Base-by-base conservation (phyloP, 345 rosid species). In the Eucalyptus sp. region DNA sequence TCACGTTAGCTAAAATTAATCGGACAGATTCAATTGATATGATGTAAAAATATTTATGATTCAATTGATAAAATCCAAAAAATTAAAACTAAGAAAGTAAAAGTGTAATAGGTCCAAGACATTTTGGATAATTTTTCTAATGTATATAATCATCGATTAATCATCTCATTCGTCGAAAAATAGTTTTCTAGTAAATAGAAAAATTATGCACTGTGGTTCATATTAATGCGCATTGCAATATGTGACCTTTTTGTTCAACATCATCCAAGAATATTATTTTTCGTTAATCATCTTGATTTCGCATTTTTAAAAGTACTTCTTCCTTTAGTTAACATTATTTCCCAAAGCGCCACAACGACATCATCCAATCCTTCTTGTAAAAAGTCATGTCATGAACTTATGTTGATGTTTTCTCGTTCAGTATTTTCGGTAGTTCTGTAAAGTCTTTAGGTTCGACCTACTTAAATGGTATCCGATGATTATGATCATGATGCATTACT, bases 21-120 rank as follows among this genome's bases (percentile, higher is more conserved):
- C 0, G 3, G 62, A 56, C 10, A 56, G 0, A 56, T 22, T 22
- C 2, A 1, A 4, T 56, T 4, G 13, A 24, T 24, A 24, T 2
- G 3, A 22, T 56, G 0, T 56, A 24, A 56, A 22, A 22, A 56
- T 2, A 1, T 2, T 22, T 56, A 22, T 0, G 0, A 1, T 1
- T 4, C 5, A 10, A 9, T 56, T 56, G 2, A 22, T 1, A 56
- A 56, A 18, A 56, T 56, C 10, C 0, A 10, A 56, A 24, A 22
- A 25, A 10, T 24, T 56, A 4, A 25, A 0, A 18, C 25, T 52
- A 52, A 50, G 2, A 50, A 12, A 5, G 2, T 2, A 50, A 50
- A 50, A 50, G 6, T 50, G 3, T 17, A 51, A 51, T 51, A 51
- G 1, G 1, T 17, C 29, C 1, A 27, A 13, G 2, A 62, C 1